Percentiles rank a stretch among this genome's conserved stretches.
These are phyloP conservation scores for Calonectria multiphialidica DNA, from an alignment of 2,329 filamentous ascomycete species.

Conservation along the genomic window DNA sequence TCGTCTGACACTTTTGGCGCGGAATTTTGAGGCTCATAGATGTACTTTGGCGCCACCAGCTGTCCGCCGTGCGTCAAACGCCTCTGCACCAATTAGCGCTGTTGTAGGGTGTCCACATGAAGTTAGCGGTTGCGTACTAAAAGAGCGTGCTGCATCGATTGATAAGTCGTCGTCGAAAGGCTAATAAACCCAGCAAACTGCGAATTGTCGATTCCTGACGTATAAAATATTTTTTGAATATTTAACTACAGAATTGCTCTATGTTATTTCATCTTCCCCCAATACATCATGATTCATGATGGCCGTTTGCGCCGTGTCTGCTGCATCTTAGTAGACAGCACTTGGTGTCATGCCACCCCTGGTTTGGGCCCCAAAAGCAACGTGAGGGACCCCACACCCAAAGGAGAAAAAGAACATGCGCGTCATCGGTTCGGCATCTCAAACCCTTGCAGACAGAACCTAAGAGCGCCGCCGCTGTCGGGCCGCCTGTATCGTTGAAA, in stretches of 20 bases:
- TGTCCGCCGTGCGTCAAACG: neutral
- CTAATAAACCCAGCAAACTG: too few relatives aligned
- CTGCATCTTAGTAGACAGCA: too few relatives aligned
- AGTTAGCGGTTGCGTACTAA: neutral
- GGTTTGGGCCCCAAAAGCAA: neutral
- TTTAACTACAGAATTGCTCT: too few relatives aligned
- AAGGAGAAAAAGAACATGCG: neutral
- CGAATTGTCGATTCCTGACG: too few relatives aligned
- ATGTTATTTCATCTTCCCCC: too few relatives aligned
- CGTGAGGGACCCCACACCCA: neutral
- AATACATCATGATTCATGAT: too few relatives aligned
- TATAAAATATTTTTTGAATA: too few relatives aligned
- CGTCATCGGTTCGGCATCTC: neutral
- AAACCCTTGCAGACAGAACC: neutral
- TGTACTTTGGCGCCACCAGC: neutral
- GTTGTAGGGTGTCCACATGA: neutral
- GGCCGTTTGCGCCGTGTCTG: too few relatives aligned
- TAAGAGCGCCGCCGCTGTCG: neutral
- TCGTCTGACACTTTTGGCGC: neutral
- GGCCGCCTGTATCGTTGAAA: neutral
- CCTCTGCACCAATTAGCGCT: neutral
- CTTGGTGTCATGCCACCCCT: neutral
- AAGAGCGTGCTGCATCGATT: too few relatives aligned
- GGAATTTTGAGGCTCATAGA: neutral
- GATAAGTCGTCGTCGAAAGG: too few relatives aligned